Base-by-base conservation (phyloP, 2,329 filamentous ascomycete species). In the Fusarium sp. region DNA sequence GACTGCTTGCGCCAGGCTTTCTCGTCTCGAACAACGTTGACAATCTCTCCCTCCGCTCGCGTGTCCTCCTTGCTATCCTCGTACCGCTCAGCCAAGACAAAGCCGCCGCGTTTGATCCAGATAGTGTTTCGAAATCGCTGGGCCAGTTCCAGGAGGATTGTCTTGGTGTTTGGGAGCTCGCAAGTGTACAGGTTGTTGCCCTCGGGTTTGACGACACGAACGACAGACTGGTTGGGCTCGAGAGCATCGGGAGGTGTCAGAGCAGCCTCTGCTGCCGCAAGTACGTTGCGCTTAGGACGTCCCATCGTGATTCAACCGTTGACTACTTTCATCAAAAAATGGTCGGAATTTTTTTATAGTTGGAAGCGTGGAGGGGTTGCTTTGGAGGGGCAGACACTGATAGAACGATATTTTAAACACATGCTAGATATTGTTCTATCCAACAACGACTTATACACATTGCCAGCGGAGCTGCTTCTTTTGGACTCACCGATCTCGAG, bases 21-120 rank as follows among this genome's bases (percentile, higher is more conserved):
- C 80, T 97, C 93, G 72, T 97, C 92, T 34, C 92, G 84, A 34
- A 98, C 93, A 32, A 98, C 87, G 72, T 97, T 97, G 67, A 96
- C 83, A 70, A 99, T 97, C 76, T 97, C 92, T 12, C 94, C 95
- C 48, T 86, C 84, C 11, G 96, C 85, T 75, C 92, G 93, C 70
- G 92, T 92, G 40, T 90, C 88, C 47, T 88, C 86, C 26, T 88
- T 86, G 34, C 88, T 81, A 2, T 85, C 81, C 28, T 83, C 82
- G 24, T 86, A 89, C 13, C 81, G 70, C 66, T 98, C 91, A 12
- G 97, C 84, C 10, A 98, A 79, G 28, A 97, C 93, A 75, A 89
- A 98, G 1, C 92, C 92, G 28, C 93, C 91, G 15, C 92, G 88
- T 77, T 91, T 93, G 75, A 98, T 91, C 91, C 92, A 98, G 64